Base-by-base conservation (phyloP, 306 rosid species). In the Cicer judaicum region DNA sequence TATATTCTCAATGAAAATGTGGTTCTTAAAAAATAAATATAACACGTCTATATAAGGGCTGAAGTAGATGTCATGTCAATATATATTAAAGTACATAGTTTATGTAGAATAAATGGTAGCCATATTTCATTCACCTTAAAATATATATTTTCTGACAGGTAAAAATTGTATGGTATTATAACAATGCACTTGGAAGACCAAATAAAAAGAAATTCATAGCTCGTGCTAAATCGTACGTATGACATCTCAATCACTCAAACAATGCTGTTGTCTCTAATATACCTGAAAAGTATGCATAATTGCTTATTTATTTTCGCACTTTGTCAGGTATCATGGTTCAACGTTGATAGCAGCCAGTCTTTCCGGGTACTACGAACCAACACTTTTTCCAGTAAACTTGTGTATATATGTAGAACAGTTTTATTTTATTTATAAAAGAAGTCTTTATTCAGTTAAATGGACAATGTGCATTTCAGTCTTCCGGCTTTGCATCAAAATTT, bases 81-180 rank as follows among this genome's bases (percentile, higher is more conserved):
- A 13, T 73, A 62, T 29, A 70, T 62, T 61, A 21, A 75, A 49
- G 18, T 54, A 44, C 34, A 50, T 10, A 8, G 34, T 74, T 53
- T 75, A 38, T 67, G 53, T 18, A 55, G 57, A 34, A 65, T 15
- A 19, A 24, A 24, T 41, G 43, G 60, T 43, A 7, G 38, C 70
- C n/a, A 10, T 65, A 62, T 73, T n/a, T 64, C 48, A 44, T n/a
- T 64, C 48, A 44, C 40, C 46, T 24, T 42, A 41, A 70, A 63
- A 60, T 36, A 12, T 60, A 56, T 75, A 5, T 86, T 78, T 79
- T 70, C 72, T 73, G 85, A 79, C 83, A 94, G 97, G 99, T 94
- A 79, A 94, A 94, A 84, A 85, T 94, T 83, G 97, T 90, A 36
- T 94, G 99, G 99, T 94, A 94, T 79, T 94, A 94, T 84, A 86